phyloP scores from a whole-genome alignment of 768 basidiomycete genomes.

The Termitomyces sp. region DNA sequence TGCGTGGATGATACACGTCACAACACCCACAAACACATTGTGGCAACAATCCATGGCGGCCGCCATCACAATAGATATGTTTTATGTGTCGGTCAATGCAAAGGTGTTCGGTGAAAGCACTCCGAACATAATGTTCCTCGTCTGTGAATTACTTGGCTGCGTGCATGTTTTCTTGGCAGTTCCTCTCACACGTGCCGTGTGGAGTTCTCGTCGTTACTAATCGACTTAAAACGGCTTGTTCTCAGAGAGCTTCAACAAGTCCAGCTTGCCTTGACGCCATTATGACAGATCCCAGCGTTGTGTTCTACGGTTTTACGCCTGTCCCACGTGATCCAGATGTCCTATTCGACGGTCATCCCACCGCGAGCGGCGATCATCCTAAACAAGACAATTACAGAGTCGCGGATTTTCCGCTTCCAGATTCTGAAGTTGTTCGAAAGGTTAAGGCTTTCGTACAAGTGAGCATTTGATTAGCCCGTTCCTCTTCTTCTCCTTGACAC shows the following conservation, averaged over 20 bases:
- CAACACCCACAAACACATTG: conserved; percentile 27
- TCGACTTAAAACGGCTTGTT: not conserved
- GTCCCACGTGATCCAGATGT: conserved; percentile 44
- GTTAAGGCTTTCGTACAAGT: conserved; percentile 37
- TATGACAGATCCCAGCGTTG: conserved; percentile 21
- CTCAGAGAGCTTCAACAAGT: not conserved
- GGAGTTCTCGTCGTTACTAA: not conserved
- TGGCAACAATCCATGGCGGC: conserved; percentile 14
- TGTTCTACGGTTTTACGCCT: conserved; percentile 43
- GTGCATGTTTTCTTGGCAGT: not conserved
- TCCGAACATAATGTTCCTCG: not conserved
- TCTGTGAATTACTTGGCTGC: not conserved
- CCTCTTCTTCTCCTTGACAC: not conserved
- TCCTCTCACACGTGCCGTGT: not conserved
- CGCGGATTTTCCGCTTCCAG: conserved; percentile 37
- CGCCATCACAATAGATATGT: not conserved
- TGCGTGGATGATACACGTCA: conserved; percentile 20
- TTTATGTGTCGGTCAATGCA: not conserved
- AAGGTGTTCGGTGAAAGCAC: not conserved
- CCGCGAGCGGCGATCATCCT: conserved; percentile 34
- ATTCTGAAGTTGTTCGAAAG: conserved; percentile 31
- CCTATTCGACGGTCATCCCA: conserved; percentile 41
- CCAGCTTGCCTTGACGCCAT: conserved; percentile 5
- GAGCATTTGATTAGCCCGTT: conserved; percentile 1
- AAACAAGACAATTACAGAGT: conserved; percentile 35